Conservation (phyloP, 345 rosid genomes). For the Lepidium aucheri region DNA sequence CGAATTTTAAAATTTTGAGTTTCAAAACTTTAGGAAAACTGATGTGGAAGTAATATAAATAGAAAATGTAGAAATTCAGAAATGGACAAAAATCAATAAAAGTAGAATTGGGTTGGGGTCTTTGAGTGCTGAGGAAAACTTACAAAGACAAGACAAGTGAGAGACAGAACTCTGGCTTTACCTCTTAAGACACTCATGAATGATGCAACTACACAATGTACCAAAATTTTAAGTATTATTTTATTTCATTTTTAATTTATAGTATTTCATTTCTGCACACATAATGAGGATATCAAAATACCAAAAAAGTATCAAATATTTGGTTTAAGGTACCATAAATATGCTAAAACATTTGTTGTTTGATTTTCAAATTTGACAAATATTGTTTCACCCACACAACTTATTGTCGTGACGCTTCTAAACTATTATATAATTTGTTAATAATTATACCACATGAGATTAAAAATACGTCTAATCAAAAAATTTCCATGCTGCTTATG, state of each 20-base stretch:
- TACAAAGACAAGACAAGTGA: slow-evolving; percentile 31
- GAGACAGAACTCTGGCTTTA: slow-evolving; percentile 29
- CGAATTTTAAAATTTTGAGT: not conserved
- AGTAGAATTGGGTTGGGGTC: slow-evolving; percentile 7
- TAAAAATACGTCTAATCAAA: slow-evolving; percentile 8
- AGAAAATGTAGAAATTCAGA: slow-evolving; percentile 7
- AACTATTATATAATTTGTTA: not conserved
- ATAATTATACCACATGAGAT: not conserved
- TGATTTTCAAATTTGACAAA: not conserved
- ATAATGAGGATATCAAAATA: not conserved
- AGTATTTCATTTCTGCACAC: not conserved
- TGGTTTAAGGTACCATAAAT: slow-evolving; percentile 6
- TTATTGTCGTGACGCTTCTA: not conserved
- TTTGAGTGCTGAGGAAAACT: slow-evolving; percentile 26
- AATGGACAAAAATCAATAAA: slow-evolving; percentile 20
- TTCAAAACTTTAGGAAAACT: not conserved
- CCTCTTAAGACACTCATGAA: slow-evolving; percentile 20
- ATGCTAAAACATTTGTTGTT: slow-evolving; percentile 5
- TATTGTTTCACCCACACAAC: not conserved
- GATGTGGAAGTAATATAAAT: not conserved
- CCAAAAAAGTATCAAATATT: not conserved
- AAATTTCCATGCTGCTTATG: not conserved
- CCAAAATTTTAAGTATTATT: not conserved
- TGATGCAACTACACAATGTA: slow-evolving; percentile 25
- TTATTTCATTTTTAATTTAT: not conserved